Evolutionary conservation across 1,284 basidiomycete species (phyloP).

Genomic region (Leccinum solheimii): DNA sequence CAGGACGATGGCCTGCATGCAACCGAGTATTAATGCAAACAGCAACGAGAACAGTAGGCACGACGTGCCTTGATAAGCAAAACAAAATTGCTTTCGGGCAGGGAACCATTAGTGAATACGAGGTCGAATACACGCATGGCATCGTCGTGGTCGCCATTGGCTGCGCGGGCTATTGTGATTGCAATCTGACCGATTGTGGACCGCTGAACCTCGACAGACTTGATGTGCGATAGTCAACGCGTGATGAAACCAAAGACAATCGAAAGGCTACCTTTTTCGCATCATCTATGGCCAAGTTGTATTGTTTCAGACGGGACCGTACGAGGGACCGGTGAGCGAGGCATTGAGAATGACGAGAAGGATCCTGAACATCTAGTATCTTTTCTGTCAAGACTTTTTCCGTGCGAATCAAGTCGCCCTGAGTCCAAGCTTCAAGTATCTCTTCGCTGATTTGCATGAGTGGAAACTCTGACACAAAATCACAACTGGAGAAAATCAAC

Average conservation of each 20-base stretch:
- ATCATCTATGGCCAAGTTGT: too few relatives aligned
- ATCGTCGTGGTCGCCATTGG: too few relatives aligned
- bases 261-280: too few relatives aligned
- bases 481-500: not conserved
- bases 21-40: not conserved
- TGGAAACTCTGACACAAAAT: not conserved
- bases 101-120: too few relatives aligned
- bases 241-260: too few relatives aligned
- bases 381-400: not conserved
- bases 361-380: not conserved
- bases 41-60: not conserved
- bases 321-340: not conserved
- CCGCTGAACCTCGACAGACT: too few relatives aligned
- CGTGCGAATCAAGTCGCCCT: not conserved
- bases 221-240: too few relatives aligned
- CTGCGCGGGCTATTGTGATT: too few relatives aligned
- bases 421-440: not conserved
- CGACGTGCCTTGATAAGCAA: not conserved
- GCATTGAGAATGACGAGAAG: not conserved
- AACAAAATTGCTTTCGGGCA: not conserved
- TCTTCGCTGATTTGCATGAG: not conserved
- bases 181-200: too few relatives aligned
- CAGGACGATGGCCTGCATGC: not conserved
- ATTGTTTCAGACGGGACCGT: not conserved
- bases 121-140: too few relatives aligned